Evolutionary conservation across 441 rosid genomes (phyloP).

Genomic region (Populus hybrid): DNA sequence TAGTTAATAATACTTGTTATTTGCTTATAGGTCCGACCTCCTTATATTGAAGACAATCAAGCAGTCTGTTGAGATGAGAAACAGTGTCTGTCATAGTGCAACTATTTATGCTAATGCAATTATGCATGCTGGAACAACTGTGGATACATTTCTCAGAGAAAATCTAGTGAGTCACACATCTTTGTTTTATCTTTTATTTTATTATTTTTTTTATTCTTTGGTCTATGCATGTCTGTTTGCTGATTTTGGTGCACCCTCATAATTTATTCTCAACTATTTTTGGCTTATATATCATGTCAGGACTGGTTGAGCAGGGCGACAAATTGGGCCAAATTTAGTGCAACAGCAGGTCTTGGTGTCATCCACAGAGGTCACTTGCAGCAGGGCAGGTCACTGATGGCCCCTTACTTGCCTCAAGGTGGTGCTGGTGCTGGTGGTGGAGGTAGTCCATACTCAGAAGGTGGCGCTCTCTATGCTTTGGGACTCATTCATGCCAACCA

Average conservation of each 20-base stretch:
- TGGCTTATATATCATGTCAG: conserved; percentile 38
- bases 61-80: conserved; percentile 97
- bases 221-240: not conserved
- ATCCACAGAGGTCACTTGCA: conserved; percentile 89
- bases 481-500: conserved; percentile 97
- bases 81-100: conserved; percentile 97
- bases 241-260: not conserved
- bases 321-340: conserved; percentile 99
- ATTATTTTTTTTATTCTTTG: not conserved
- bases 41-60: conserved; percentile 89
- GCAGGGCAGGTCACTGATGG: conserved; percentile 95
- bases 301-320: conserved; percentile 99
- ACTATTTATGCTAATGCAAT: conserved; percentile 96
- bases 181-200: not conserved
- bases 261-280: conserved; percentile 7
- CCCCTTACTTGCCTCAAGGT: conserved; percentile 92
- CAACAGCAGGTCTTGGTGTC: conserved; percentile 97
- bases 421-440: conserved; percentile 69
- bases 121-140: conserved; percentile 99
- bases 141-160: conserved; percentile 93
- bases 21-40: conserved; percentile 68
- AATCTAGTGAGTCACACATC: conserved; percentile 59
- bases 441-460: conserved; percentile 96
- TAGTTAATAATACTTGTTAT: conserved; percentile 12
- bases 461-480: conserved; percentile 89